Evolutionary conservation across 2,329 filamentous ascomycete genomes (phyloP), one percentile per base, ranked within the genome.

Genomic region (Elsinoe necatrix): DNA sequence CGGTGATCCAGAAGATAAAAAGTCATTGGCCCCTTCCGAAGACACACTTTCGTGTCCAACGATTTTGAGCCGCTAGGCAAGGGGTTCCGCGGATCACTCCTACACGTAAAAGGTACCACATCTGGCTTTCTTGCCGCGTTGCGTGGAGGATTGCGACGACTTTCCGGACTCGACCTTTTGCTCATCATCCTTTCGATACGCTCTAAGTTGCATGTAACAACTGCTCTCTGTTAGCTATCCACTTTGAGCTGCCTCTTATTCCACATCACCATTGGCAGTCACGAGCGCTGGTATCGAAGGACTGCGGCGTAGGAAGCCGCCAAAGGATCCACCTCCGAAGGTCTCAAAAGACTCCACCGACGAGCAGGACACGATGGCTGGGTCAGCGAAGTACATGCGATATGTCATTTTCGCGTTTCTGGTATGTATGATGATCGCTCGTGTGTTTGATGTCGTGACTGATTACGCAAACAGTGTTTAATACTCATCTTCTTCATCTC

Each of bases 401-500:
- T 84, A 84, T 68, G 75, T 95, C 70, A 79, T 93, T 68, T 83
- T 95, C 67, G 87, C 89, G 59, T 80, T 90, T 68, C 85, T 95
- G 68, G 91, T 95, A 80, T 68, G 86, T 54, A 12, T 78, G 43
- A 35, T 61, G 43, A 37, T n/a, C n/a, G n/a, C n/a, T n/a, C 8
- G 25, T 23, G 18, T 9, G 8, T 29, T 35, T 55, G 34, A 31
- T 14, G 23, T 12, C n/a, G 11, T 34, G 18, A 48, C 56, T 57
- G 39, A 59, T 34, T 34, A 18, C 39, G 8, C 7, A 29, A 18
- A n/a, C 63, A 82, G 79, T 75, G 82, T 57, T 72, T 95, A 61
- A 77, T 83, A 61, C 77, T 95, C 61, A 80, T 95, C 70, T 93
- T 92, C 75, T 89, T 92, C 73, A 82, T 95, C 67, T 87, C 88